These are phyloP conservation scores for Tothia fuscella DNA, from an alignment of 2,329 filamentous ascomycete genomes.

Conservation along the genomic window DNA sequence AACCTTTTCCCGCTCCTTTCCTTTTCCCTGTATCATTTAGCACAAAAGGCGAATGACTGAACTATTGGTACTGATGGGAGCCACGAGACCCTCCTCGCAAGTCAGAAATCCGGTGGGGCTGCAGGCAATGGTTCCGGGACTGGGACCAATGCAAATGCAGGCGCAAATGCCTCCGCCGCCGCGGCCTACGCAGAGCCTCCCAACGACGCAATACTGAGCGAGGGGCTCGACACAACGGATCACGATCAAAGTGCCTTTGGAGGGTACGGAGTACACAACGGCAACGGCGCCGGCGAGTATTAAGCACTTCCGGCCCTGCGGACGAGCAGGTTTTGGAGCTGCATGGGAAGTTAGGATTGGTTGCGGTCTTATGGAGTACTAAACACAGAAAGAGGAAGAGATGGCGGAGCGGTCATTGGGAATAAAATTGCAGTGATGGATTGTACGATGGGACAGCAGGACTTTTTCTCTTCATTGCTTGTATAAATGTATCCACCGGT, in stretches of 20 bases:
- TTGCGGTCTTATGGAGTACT: neutral
- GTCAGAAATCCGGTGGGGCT: slow-evolving; percentile 40
- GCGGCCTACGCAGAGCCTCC: slow-evolving; percentile 21
- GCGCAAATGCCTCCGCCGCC: slow-evolving; percentile 17
- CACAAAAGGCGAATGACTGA: slow-evolving; percentile 31
- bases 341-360: neutral
- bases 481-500: no score
- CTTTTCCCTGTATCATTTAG: slow-evolving; percentile 16
- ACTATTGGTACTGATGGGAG: slow-evolving; percentile 39
- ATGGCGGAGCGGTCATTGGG: neutral
- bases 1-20: slow-evolving; percentile 9
- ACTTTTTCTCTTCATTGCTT: no score
- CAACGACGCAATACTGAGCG: slow-evolving; percentile 32
- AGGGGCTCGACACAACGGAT: slow-evolving; percentile 30
- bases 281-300: slow-evolving; percentile 21
- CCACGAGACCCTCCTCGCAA: slow-evolving; percentile 67
- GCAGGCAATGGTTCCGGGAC: slow-evolving; percentile 13
- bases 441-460: no score
- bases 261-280: slow-evolving; percentile 21
- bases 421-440: neutral
- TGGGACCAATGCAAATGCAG: slow-evolving; percentile 16
- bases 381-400: neutral
- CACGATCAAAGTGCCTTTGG: slow-evolving; percentile 30
- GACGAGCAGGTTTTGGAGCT: neutral
- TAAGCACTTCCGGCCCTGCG: slow-evolving; percentile 8